A percentile compares a stretch with the other conserved stretches of the same genome.
Evolutionary conservation across 2,329 filamentous ascomycete genomes (phyloP).

Genomic region (Colletotrichum echinochloae): DNA sequence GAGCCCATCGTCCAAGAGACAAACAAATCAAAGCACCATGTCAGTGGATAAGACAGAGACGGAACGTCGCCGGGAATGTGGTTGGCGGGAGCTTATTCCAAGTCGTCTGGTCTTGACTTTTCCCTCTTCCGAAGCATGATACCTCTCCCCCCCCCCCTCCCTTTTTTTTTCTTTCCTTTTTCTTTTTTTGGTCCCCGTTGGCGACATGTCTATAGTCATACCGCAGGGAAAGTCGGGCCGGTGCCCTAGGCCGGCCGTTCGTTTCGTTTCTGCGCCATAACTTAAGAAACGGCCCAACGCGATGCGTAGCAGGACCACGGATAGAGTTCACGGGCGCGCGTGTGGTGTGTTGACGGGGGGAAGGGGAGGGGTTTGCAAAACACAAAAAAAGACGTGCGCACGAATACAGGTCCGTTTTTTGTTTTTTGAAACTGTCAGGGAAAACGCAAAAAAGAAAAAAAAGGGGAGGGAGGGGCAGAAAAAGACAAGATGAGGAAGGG

Average conservation of each 20-base stretch:
- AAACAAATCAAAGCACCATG: not conserved
- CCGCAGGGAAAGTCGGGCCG: too few species aligned
- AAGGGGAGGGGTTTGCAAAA: not conserved
- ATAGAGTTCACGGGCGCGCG: constrained; percentile 5
- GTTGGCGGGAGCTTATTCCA: constrained; percentile 10
- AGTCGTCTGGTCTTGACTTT: not conserved
- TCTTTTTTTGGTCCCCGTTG: too few species aligned
- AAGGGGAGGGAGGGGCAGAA: too few species aligned
- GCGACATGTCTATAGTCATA: too few species aligned
- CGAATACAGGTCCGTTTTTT: not conserved
- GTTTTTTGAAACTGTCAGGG: constrained; percentile 8
- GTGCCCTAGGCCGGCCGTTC: too few species aligned
- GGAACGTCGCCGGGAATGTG: not conserved
- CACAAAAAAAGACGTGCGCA: not conserved
- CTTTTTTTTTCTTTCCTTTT: too few species aligned
- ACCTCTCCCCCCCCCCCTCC: too few species aligned
- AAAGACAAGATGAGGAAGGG: too few species aligned
- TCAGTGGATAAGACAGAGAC: not conserved
- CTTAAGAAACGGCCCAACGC: too few species aligned
- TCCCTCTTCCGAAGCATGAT: not conserved
- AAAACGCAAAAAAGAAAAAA: not conserved
- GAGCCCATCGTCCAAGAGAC: not conserved
- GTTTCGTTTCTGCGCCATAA: too few species aligned
- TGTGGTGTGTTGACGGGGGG: not conserved
- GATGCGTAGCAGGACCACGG: constrained; percentile 19